Conservation (phyloP, 1,284 basidiomycete species). For the Ustilago shanxiensis region DNA sequence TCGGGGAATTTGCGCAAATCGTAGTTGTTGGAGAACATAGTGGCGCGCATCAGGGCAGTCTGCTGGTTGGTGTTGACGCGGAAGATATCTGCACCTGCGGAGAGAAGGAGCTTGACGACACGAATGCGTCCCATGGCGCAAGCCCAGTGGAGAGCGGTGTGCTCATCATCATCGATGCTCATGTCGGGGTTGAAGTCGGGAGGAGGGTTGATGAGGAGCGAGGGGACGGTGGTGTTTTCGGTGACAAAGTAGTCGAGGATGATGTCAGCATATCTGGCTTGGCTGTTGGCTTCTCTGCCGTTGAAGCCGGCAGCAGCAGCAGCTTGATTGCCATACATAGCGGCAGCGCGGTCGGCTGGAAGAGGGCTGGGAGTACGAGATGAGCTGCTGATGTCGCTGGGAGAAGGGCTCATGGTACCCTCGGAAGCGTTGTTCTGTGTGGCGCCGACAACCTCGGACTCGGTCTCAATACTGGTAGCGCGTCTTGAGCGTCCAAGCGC, state of each 20-base stretch:
- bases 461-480: conserved; percentile 66
- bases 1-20: conserved; percentile 99
- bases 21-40: conserved; percentile 99
- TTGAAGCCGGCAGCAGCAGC: conserved; percentile 30
- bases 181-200: conserved; percentile 94
- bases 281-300: conserved; percentile 44
- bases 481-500: conserved; percentile 58
- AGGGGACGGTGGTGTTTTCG: conserved; percentile 92
- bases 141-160: conserved; percentile 98
- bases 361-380: conserved; percentile 87
- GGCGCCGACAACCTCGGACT: conserved; percentile 56
- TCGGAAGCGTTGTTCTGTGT: conserved; percentile 73
- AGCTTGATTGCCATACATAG: conserved; percentile 33
- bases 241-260: conserved; percentile 99
- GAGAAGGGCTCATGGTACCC: conserved; percentile 80
- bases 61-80: conserved; percentile 96
- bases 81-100: conserved; percentile 96
- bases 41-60: conserved; percentile 96
- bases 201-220: conserved; percentile 88
- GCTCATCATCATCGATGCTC: conserved; percentile 97
- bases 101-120: conserved; percentile 93
- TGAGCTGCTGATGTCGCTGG: conserved; percentile 85
- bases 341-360: conserved; percentile 55
- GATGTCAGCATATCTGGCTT: conserved; percentile 83
- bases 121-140: conserved; percentile 98